Base-by-base conservation (phyloP, 345 rosid species). In the Eucalyptus pauciflora region DNA sequence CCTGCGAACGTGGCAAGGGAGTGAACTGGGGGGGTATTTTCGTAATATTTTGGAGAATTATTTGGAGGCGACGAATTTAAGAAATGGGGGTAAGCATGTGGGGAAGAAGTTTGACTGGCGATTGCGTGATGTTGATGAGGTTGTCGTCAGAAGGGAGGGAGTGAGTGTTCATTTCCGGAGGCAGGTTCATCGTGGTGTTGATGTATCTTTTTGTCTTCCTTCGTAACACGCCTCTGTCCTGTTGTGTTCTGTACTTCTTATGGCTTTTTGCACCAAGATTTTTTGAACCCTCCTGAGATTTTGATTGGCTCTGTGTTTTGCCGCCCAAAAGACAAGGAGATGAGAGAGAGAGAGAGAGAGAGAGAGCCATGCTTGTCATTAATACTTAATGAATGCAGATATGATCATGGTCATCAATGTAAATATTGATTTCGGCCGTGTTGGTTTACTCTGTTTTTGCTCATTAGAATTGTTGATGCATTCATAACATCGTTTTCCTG, bases 1-100 rank as follows among this genome's bases (percentile, higher is more conserved):
- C 85, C 48, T 4, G 89, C 89, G 79, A 93, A 92, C 88, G 93
- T 93, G 92, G 76, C 87, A 3, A 31, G 29, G 29, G 87, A 69
- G 13, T 86, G 87, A 86, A 62, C 51, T 43, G 86, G 81, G 45
- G 41, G 45, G 25, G 13, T 69, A 17, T 33, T 33, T n/a, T 31
- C 43, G 83, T 76, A 20, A 37, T 18, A 76, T 37, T 76, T 2
- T 41, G 48, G 48, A 76, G 83, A 37, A 76, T 37, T 37, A 41
- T 76, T 41, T 41, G 83, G 48, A 76, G 48, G 46, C 27, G 10
- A 20, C 83, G 83, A 37, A 37, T 76, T 76, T 37, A 76, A 71
- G 81, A 37, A 37, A 37, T 71, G 81, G 46, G 46, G 81, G 81
- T 33, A 71, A 71, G 81, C 81, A 18, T 71, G 81, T 37, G 83